Conservation (phyloP, 345 rosid genomes). For the Salix brachista region DNA sequence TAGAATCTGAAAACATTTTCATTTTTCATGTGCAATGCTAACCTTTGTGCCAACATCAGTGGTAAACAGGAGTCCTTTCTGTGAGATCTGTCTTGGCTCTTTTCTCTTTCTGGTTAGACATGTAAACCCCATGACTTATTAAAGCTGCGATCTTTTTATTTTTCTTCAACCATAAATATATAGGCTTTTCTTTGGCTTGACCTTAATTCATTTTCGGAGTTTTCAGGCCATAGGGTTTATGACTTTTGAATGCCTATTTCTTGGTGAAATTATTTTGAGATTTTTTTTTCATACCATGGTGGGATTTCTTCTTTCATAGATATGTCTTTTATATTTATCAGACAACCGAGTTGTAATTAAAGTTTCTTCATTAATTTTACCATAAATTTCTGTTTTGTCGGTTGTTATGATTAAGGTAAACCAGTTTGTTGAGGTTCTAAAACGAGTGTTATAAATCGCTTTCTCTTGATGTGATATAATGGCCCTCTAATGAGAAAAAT, state of each 20-base stretch:
- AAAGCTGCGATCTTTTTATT: neutral
- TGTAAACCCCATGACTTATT: constrained; percentile 9
- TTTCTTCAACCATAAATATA: neutral
- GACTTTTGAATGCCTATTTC: neutral
- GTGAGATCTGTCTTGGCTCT: constrained; percentile 3
- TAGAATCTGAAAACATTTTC: neutral
- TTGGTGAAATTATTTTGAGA: neutral
- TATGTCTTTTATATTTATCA: neutral
- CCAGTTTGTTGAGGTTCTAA: constrained; percentile 9
- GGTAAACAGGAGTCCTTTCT: neutral
- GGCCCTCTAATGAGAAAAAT: neutral
- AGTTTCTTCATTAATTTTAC: neutral
- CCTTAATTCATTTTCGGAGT: neutral
- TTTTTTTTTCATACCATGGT: neutral
- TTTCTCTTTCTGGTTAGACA: constrained; percentile 12
- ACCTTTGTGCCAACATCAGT: neutral
- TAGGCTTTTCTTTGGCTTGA: neutral
- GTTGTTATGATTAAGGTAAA: constrained; percentile 29
- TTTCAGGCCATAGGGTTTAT: neutral
- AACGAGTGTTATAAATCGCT: constrained; percentile 22
- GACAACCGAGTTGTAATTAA: constrained; percentile 18
- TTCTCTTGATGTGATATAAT: constrained; percentile 17
- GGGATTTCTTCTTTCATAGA: constrained; percentile 15
- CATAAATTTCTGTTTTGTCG: constrained; percentile 26
- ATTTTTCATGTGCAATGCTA: constrained; percentile 16